Base-by-base conservation (phyloP, 2,329 filamentous ascomycete genomes). In the Arthrobotrys pseudoclavata region DNA sequence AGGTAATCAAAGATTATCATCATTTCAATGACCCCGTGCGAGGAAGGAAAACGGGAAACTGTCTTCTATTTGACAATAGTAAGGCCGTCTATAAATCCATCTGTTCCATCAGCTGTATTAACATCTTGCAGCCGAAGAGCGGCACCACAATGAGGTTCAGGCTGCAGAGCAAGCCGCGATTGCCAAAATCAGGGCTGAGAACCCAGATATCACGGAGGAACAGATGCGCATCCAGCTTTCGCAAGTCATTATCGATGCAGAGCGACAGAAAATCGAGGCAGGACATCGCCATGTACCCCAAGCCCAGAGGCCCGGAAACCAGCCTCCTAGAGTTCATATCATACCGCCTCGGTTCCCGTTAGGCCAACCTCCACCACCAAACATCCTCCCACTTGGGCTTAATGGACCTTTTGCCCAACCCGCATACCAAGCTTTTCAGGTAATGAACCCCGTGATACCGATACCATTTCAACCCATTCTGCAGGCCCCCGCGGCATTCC, bases 11-110 rank as follows among this genome's bases (percentile, higher is more conserved):
- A 15, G 83, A 87, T 69, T 96, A 96, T 81, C 80, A 85, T 0
- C 93, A 96, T 83, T 96, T 96, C 81, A 85, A 90, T 75, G 87
- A 91, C 66, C 12, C 70, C 0, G 71, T 24, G 0, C 82, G 85
- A 55, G 87, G 86, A 12, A 87, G 87, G 0, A 87, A 85, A 70
- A 60, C 57, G 0, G 87, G 86, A 0, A 88, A 88, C 76, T 95
- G 92, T 79, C 89, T 90, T 0, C 84, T 94, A 0, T 92, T 91
- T 80, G 92, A 94, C 60, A 86, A 86, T 50, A 80, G 70, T 74
- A 76, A 47, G 61, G 48, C 53, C 13, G 7, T 22, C 7, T 3
- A 40, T 37, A 20, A 24, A 18, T 45, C n/a, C n/a, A 37, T 29
- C 26, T 20, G 26, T 12, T 13, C 1, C 6, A 4, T 9, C 29